phyloP scores from a whole-genome alignment of 1,284 basidiomycete species.

The Ustilago shanxiensis region DNA sequence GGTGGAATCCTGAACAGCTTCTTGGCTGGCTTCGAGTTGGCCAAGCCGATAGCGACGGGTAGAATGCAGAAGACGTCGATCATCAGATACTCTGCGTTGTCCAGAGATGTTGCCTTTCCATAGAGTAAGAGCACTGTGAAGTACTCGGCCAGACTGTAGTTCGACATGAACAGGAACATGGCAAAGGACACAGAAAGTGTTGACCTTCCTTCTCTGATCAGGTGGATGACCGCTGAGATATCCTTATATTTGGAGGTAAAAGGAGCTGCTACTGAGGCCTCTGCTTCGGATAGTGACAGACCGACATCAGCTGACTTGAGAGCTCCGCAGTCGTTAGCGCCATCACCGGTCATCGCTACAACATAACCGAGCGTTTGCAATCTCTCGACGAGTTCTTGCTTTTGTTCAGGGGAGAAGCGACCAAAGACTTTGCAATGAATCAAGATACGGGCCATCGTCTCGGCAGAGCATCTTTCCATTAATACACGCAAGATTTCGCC shows the following conservation, averaged over 20 bases:
- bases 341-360: slow-evolving; percentile 50
- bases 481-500: slow-evolving; percentile 46
- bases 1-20: slow-evolving; percentile 28
- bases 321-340: slow-evolving; percentile 57
- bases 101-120: slow-evolving; percentile 46
- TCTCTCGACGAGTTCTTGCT: slow-evolving; percentile 54
- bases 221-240: slow-evolving; percentile 36
- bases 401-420: slow-evolving; percentile 55
- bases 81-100: slow-evolving; percentile 59
- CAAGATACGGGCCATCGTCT: slow-evolving; percentile 49
- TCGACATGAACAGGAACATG: slow-evolving; percentile 50
- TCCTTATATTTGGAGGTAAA: slow-evolving; percentile 45
- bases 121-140: slow-evolving; percentile 56
- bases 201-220: slow-evolving; percentile 51
- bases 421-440: slow-evolving; percentile 52
- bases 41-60: slow-evolving; percentile 49
- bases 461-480: slow-evolving; percentile 30
- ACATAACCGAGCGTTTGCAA: slow-evolving; percentile 48
- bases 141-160: slow-evolving; percentile 56
- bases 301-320: slow-evolving; percentile 57
- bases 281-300: slow-evolving; percentile 51
- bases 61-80: slow-evolving; percentile 55
- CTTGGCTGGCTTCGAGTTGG: slow-evolving; percentile 36
- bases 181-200: slow-evolving; percentile 34
- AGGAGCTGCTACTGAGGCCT: slow-evolving; percentile 54